phyloP scores from a whole-genome alignment of 352 stramenopile species.

The Pythium plurisporium region DNA sequence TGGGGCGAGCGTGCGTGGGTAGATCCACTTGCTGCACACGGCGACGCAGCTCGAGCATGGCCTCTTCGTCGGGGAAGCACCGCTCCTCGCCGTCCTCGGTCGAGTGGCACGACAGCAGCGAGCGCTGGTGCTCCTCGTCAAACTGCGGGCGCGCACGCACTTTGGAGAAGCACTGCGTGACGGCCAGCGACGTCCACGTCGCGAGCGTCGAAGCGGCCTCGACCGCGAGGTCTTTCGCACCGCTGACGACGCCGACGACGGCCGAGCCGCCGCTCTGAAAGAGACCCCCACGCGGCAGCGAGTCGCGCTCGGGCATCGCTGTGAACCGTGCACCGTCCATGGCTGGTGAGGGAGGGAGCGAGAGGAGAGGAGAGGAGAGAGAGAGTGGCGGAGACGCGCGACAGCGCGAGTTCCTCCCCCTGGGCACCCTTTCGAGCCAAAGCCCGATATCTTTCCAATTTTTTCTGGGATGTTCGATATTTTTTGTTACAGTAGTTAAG shows the following conservation, averaged over 20 bases:
- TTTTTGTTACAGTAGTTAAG: too few species aligned
- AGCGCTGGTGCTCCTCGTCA: slow-evolving; percentile 65
- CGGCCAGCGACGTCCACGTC: slow-evolving; percentile 23
- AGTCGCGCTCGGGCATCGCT: slow-evolving; percentile 25
- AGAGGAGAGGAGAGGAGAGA: too few species aligned
- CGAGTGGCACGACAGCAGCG: slow-evolving; percentile 51
- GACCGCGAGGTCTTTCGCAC: slow-evolving; percentile 17
- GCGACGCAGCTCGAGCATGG: slow-evolving; percentile 65
- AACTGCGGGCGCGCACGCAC: slow-evolving; percentile 50
- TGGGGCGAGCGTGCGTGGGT: slow-evolving; percentile 24
- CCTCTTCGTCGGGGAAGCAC: slow-evolving; percentile 40
- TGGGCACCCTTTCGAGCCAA: too few species aligned
- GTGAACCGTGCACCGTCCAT: slow-evolving; percentile 30
- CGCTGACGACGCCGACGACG: slow-evolving; percentile 19
- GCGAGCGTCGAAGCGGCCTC: slow-evolving; percentile 12
- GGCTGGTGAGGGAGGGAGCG: slow-evolving; percentile 17
- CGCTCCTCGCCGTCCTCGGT: slow-evolving; percentile 33
- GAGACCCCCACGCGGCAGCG: slow-evolving; percentile 4
- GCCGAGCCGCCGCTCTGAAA: neutral
- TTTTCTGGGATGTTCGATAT: too few species aligned
- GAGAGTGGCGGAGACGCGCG: too few species aligned
- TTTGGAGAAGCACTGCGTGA: slow-evolving; percentile 55
- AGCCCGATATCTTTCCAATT: slow-evolving; percentile 25
- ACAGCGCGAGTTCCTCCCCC: too few species aligned
- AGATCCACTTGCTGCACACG: slow-evolving; percentile 45